phyloP scores from a whole-genome alignment of 495 filamentous ascomycete species.

The Peziza echinospora region DNA sequence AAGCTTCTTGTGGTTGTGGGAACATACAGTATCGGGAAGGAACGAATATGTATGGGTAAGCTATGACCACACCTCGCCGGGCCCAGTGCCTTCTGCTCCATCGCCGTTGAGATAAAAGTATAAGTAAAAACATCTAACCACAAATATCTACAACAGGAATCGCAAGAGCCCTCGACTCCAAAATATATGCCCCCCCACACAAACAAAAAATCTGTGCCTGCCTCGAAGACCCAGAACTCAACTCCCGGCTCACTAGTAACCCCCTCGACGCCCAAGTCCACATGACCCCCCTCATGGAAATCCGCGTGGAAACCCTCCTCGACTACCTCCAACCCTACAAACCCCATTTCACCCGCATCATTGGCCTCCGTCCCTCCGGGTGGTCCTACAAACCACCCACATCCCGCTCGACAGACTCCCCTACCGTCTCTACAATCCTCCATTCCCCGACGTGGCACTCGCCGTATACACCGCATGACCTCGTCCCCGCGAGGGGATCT shows the following conservation, averaged over 20 bases:
- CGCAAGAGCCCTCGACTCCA: conserved; percentile 61
- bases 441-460: conserved; percentile 52
- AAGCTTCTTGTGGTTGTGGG: conserved; percentile 80
- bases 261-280: conserved; percentile 81
- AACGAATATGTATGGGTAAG: conserved; percentile 81
- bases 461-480: conserved; percentile 37
- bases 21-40: conserved; percentile 96
- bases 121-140: conserved; percentile 65
- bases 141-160: conserved; percentile 35
- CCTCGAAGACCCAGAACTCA: conserved; percentile 68
- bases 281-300: conserved; percentile 88
- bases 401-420: conserved; percentile 38
- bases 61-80: conserved; percentile 62
- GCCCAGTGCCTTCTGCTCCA: conserved; percentile 55
- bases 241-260: conserved; percentile 50
- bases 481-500: conserved; percentile 60
- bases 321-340: conserved; percentile 65
- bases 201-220: conserved; percentile 63
- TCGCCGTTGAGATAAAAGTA: too few relatives aligned
- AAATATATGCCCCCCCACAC: conserved; percentile 66
- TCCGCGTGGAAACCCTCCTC: conserved; percentile 63
- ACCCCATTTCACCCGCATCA: conserved; percentile 57
- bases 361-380: conserved; percentile 80
- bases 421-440: conserved; percentile 45
- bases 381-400: conserved; percentile 72